Base-by-base conservation (phyloP, 345 rosid species). In the Boechera divaricarpa region DNA sequence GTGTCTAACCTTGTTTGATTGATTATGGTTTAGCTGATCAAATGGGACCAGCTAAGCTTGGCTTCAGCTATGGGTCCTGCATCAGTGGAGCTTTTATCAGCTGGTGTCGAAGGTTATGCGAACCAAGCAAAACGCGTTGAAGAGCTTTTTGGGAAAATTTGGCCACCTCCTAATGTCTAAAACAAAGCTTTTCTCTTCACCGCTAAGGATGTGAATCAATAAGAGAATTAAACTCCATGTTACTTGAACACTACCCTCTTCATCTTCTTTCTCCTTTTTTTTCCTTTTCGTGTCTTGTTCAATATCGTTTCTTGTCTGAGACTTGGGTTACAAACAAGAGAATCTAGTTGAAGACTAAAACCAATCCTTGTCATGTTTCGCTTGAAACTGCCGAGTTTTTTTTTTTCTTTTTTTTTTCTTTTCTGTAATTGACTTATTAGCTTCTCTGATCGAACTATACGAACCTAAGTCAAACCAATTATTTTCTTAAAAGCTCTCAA, bases 91-190 rank as follows among this genome's bases (percentile, higher is more conserved):
- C 98, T 92, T 41, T 88, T 95, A 67, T 82, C 84, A 62, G 88
- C 86, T 63, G 98, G 99, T 33, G 84, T 92, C 6, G 91, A 92
- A 29, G 96, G 97, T 15, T 88, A 92, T 45, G 79, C 78, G n/a
- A 79, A 83, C 71, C 97, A 95, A 84, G 85, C 87, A 0, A 91
- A 79, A 79, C 90, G 93, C 15, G 90, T 87, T 0, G 96, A 91
- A 85, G 97, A 90, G 79, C 74, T 88, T 24, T 87, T 92, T 3
- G 87, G 87, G 16, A 92, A 95, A 91, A 92, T 95, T 68, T 95
- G 98, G 98, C 99, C 99, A 48, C 98, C 97, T 36, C 99, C 97
- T 42, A 92, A 95, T 74, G 94, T 89, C 56, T 91, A 82, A 86
- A 79, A 55, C 42, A 8, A 18, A 48, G 35, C 13, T 51, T 52